Evolutionary conservation across 202 grass and related monocot genomes (phyloP).

Genomic region (Carex arenaria): DNA sequence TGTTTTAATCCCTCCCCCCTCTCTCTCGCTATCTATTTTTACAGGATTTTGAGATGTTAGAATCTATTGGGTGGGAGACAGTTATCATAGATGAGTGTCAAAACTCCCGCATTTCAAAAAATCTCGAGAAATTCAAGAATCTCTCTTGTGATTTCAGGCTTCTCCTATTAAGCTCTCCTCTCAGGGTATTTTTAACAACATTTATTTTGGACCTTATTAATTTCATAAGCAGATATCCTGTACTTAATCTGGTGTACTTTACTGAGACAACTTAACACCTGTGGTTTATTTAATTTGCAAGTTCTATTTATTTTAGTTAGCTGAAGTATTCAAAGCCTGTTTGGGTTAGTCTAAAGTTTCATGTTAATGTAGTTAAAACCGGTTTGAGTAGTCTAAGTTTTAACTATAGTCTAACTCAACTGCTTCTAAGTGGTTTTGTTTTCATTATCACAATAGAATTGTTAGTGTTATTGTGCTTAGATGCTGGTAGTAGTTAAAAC

Average conservation of each 20-base stretch:
- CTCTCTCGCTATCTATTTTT: background rate
- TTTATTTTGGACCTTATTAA: slow-evolving; percentile 22
- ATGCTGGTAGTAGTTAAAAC: background rate
- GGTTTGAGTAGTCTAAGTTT: too few relatives aligned
- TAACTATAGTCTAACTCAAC: background rate
- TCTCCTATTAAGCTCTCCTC: slow-evolving; percentile 53
- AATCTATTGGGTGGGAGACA: slow-evolving; percentile 65
- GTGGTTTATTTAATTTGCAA: background rate
- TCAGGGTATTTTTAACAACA: slow-evolving; percentile 48
- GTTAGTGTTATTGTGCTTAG: background rate
- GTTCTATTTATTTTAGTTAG: slow-evolving; percentile 3
- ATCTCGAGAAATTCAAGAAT: slow-evolving; percentile 58
- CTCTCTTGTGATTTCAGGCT: slow-evolving; percentile 70
- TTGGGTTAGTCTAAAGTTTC: background rate
- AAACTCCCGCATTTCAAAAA: slow-evolving; percentile 66
- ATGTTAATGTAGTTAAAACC: background rate
- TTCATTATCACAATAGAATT: background rate
- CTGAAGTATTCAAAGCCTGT: background rate
- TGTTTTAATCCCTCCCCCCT: slow-evolving; percentile 1
- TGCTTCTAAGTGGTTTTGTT: background rate
- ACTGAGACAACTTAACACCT: background rate
- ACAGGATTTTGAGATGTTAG: slow-evolving; percentile 63
- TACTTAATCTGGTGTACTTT: background rate
- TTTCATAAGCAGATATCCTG: background rate
- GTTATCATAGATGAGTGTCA: slow-evolving; percentile 77